Evolutionary conservation across 2,329 filamentous ascomycete species (phyloP), one percentile per base, ranked within the genome.

Genomic region (Myriosclerotinia curreyana): DNA sequence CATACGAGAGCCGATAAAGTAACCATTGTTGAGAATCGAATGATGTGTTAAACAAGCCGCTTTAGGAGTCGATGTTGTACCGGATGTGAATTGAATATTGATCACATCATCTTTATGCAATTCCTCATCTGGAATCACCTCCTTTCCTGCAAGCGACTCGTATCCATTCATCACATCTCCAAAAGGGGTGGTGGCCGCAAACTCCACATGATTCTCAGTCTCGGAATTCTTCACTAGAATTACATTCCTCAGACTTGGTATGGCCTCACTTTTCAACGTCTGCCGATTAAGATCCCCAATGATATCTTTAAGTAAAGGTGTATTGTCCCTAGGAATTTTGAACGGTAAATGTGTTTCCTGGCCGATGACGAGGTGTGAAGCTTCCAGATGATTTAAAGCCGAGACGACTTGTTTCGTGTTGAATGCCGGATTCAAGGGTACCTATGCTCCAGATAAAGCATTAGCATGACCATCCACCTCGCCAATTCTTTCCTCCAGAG

Each of bases 41-140:
- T 82, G 83, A 77, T 98, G 94, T 0, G 85, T 88, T 40, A 99
- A 83, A 79, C 92, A 96, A 1, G 94, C 94, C 0, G 95, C 95
- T 78, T 98, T 98, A 28, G 93, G 94, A 72, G 84, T 81, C 0
- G 90, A 91, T 0, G 95, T 98, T 0, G 95, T 98, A n/a, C 94
- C 95, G 0, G 89, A 94, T 0, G 95, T 99, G 79, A 98, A 98
- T 76, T 98, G 94, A 68, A 98, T 96, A 74, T 97, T 98, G 69
- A 96, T 88, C 2, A 89, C 86, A 59, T 98, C 94, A 66, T 84
- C 75, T 0, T 86, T 80, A 20, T 79, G 69, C 1, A 88, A 79
- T 0, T 78, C 78, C 31, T 75, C 63, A 62, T 82, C 79, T 0
- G 83, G 82, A 25, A 66, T 72, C 2, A 85, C 71, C 2, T 74